Evolutionary conservation across 2,329 filamentous ascomycete species (phyloP).

Genomic region (Aspergillus awamori): DNA sequence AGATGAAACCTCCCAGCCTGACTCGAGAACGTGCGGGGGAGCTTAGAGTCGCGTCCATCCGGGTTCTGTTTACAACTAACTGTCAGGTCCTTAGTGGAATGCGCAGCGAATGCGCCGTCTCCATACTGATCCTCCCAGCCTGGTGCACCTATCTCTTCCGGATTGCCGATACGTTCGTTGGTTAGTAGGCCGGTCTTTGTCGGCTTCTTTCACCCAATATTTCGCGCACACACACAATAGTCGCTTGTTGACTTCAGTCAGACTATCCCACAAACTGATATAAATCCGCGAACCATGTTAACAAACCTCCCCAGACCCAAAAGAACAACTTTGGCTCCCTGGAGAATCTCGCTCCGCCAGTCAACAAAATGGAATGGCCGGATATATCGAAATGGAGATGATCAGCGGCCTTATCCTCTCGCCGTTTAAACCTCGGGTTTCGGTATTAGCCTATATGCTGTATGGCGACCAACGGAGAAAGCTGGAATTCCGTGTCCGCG

Average conservation of each 20-base stretch:
- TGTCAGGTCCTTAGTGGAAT: not conserved
- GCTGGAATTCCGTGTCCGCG: not conserved
- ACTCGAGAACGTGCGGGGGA: slow-evolving; percentile 19
- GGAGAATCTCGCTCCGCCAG: not conserved
- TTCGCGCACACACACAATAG: not conserved
- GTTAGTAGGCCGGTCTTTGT: not conserved
- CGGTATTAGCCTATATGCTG: not conserved
- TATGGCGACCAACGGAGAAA: not conserved
- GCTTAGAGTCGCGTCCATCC: slow-evolving; percentile 1
- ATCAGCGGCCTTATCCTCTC: slow-evolving; percentile 3
- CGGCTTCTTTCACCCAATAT: not conserved
- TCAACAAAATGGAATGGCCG: not conserved
- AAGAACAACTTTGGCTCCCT: not conserved
- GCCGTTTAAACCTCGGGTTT: slow-evolving; percentile 6
- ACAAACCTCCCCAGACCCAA: not conserved
- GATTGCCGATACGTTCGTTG: not conserved
- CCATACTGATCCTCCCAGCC: not conserved
- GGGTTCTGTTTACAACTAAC: not conserved
- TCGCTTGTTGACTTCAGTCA: not conserved
- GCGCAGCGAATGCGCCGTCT: not conserved
- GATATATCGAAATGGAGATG: slow-evolving; percentile 6
- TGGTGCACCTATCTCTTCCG: not conserved
- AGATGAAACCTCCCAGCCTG: not conserved
- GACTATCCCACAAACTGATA: slow-evolving; percentile 6
- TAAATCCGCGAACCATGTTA: not conserved